Conservation (phyloP, 2,329 filamentous ascomycete species). For the Elsinoe arachidis region DNA sequence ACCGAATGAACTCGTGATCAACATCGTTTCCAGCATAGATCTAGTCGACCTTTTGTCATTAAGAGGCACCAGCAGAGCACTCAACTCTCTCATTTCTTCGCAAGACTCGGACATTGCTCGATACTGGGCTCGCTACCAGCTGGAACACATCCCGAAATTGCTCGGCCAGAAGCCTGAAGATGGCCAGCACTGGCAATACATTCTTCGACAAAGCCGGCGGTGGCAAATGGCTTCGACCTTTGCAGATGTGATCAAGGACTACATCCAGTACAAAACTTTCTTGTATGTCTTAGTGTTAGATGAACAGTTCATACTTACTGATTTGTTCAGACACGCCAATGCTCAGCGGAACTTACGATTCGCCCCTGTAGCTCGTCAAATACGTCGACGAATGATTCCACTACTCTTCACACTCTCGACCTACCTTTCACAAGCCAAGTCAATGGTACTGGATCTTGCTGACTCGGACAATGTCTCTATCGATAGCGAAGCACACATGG, state of each 20-base stretch:
- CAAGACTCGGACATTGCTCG: slow-evolving; percentile 7
- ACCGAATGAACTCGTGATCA: slow-evolving; percentile 10
- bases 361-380: slow-evolving; percentile 8
- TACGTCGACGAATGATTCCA: slow-evolving; percentile 11
- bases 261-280: slow-evolving; percentile 15
- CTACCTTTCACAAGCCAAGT: slow-evolving; percentile 10
- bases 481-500: slow-evolving; percentile 7
- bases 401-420: slow-evolving; percentile 8
- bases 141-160: slow-evolving; percentile 9
- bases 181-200: slow-evolving; percentile 11
- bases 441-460: not conserved
- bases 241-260: slow-evolving; percentile 10
- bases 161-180: slow-evolving; percentile 1
- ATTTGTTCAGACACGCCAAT: not conserved
- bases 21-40: slow-evolving; percentile 1
- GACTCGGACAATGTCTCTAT: slow-evolving; percentile 4
- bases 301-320: not conserved
- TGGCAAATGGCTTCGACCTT: slow-evolving; percentile 9
- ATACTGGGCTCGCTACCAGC: slow-evolving; percentile 10
- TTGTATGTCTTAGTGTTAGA: not conserved
- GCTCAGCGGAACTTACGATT: slow-evolving; percentile 12
- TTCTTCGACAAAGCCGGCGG: slow-evolving; percentile 2
- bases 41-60: not conserved
- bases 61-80: not conserved
- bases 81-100: slow-evolving; percentile 1